Base-by-base conservation (phyloP, 768 basidiomycete species). In the Suillus hirtellus region DNA sequence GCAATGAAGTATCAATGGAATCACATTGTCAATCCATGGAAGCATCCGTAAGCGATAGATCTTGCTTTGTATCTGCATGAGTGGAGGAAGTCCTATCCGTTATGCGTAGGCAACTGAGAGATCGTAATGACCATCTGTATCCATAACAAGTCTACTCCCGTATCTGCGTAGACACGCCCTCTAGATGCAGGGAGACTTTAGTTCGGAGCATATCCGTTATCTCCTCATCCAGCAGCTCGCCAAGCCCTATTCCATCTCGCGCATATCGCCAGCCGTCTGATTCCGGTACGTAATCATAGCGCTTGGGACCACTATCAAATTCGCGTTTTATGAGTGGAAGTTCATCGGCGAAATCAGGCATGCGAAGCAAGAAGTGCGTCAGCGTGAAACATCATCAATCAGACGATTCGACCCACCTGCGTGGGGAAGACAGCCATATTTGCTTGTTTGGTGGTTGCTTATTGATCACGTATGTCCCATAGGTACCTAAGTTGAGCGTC, bases 381-480 rank as follows among this genome's bases (percentile, higher is more conserved):
- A 40, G 63, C 53, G 49, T 43, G 54, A 65, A 56, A 66, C 59
- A 40, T 52, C 7, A 40, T 24, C 55, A 15, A 24, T 40, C 17
- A 27, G 10, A 17, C 6, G 17, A 63, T 52, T 19, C 47, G 40
- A 72, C 79, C 44, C 66, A 94, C 95, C 92, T 93, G 67, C 86
- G 73, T 0, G 95, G 95, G 10, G 92, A 94, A 4, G 93, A 95
- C 21, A 97, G 81, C 95, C 95, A 97, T 68, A 97, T 96, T 72
- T 97, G 95, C 78, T 94, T 94, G 73, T 97, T 97, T 7, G 95
- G 95, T 12, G 95, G 95, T 73, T 97, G 95, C 80, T 96, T 97
- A 77, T 97, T 97, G 77, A 97, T 89, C 35, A 96, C 95, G 77
- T 96, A 97, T 12, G 92, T 96, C 15, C 93, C 94, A 61, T 87